Evolutionary conservation across 768 basidiomycete species (phyloP).

Genomic region (Terana coerulea): DNA sequence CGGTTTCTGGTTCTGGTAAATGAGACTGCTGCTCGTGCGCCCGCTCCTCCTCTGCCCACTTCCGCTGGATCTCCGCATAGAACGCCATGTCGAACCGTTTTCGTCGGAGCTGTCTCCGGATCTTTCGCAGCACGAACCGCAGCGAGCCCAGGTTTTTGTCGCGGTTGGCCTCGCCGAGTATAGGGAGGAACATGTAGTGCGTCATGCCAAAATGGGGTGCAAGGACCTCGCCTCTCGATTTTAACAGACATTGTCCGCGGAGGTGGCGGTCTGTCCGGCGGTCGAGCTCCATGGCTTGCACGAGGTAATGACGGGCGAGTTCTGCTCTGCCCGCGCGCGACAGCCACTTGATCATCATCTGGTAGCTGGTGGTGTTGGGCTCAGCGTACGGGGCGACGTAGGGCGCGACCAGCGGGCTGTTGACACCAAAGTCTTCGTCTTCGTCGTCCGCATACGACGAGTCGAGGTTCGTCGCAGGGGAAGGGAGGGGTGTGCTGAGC

Average conservation of each 20-base stretch:
- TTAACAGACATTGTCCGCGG: constrained; percentile 24
- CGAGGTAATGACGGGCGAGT: constrained; percentile 64
- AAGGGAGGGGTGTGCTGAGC: constrained; percentile 66
- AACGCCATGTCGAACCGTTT: constrained; percentile 47
- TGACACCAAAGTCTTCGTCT: constrained; percentile 54
- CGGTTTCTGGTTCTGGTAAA: no score
- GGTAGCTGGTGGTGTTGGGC: constrained; percentile 69
- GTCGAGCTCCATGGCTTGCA: constrained; percentile 49
- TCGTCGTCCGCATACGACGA: constrained; percentile 62
- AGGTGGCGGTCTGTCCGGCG: not conserved
- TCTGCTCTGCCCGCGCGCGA: constrained; percentile 42
- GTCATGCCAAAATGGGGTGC: constrained; percentile 56
- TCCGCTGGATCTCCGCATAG: constrained; percentile 29
- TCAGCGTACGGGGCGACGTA: constrained; percentile 39
- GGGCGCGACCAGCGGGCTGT: constrained; percentile 35
- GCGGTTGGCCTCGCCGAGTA: constrained; percentile 55
- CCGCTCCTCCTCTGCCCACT: not conserved
- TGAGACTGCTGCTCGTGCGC: no score
- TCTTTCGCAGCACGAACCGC: constrained; percentile 52
- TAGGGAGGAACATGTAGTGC: constrained; percentile 50
- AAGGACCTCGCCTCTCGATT: constrained; percentile 30
- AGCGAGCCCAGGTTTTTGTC: constrained; percentile 56
- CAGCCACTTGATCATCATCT: constrained; percentile 56
- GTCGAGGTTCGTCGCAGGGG: constrained; percentile 39
- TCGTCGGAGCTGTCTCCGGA: constrained; percentile 40